phyloP scores from a whole-genome alignment of 2,329 filamentous ascomycete species.

The Cadophora luteo-olivacea region DNA sequence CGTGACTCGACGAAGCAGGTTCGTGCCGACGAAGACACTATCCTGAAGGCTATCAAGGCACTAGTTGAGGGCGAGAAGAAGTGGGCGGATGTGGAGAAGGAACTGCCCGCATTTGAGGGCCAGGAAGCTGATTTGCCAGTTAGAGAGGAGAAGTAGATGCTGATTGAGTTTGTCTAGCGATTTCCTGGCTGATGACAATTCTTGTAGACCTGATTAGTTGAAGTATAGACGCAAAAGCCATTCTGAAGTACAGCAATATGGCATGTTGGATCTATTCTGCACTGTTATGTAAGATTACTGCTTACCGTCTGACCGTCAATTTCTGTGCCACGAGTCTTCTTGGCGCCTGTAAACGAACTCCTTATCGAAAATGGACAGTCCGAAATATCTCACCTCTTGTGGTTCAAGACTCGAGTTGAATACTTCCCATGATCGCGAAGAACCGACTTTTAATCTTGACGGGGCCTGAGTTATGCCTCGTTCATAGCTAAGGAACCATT shows the following conservation, averaged over 20 bases:
- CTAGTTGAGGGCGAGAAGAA: constrained; percentile 58
- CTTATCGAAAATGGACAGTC: no score
- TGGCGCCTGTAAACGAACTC: no score
- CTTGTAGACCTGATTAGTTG: constrained; percentile 17
- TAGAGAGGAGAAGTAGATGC: constrained; percentile 22
- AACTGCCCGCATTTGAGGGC: constrained; percentile 84
- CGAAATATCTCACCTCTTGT: no score
- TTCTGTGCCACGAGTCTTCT: no score
- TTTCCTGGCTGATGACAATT: neutral
- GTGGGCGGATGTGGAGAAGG: constrained; percentile 73
- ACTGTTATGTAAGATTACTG: neutral
- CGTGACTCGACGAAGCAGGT: constrained; percentile 92
- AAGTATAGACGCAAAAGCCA: constrained; percentile 11
- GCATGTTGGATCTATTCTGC: no score
- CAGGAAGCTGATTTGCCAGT: constrained; percentile 59
- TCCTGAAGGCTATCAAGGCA: constrained; percentile 71
- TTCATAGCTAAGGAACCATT: no score
- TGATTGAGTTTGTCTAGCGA: neutral
- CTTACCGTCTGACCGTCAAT: neutral
- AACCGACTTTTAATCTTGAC: no score
- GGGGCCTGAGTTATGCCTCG: no score
- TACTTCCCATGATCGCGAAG: no score
- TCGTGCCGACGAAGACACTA: constrained; percentile 79
- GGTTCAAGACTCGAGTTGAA: no score
- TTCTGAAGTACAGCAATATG: constrained; percentile 15